These are phyloP conservation scores for Mollisia scopiformis DNA, from an alignment of 2,329 filamentous ascomycete species.

Conservation along the genomic window DNA sequence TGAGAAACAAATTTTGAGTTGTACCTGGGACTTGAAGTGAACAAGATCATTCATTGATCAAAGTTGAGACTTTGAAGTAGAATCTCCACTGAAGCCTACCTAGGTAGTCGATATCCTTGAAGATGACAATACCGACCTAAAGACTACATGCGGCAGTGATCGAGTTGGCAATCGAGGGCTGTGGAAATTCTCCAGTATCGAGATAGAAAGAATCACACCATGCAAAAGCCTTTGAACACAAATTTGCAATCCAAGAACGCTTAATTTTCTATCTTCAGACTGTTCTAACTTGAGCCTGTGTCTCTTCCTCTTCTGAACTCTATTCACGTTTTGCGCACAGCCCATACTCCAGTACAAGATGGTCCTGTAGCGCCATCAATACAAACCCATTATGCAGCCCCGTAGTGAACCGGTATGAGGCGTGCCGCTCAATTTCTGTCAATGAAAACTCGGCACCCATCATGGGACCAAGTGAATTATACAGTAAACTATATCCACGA, in stretches of 20 bases:
- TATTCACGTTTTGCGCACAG: neutral
- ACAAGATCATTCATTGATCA: too few species aligned
- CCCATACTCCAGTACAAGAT: neutral
- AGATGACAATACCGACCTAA: too few species aligned
- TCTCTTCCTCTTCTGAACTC: neutral
- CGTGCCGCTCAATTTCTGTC: neutral
- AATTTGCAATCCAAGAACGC: neutral
- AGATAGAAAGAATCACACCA: neutral
- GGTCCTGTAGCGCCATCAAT: neutral
- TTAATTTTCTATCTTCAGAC: neutral
- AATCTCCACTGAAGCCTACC: too few species aligned
- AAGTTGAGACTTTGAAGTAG: too few species aligned
- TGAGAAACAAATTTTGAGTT: too few species aligned
- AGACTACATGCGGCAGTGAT: too few species aligned
- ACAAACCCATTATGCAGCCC: neutral
- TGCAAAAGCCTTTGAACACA: neutral
- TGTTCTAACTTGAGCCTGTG: neutral
- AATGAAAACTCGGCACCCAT: neutral
- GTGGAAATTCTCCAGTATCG: too few species aligned
- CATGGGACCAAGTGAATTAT: neutral
- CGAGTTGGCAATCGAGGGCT: too few species aligned
- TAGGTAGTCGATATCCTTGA: too few species aligned
- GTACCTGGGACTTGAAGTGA: too few species aligned
- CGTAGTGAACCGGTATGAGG: neutral
- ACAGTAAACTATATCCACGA: conserved; percentile 4